Base-by-base conservation (phyloP, 192 early-diverging fungal genomes). In the Dispira parvispora region DNA sequence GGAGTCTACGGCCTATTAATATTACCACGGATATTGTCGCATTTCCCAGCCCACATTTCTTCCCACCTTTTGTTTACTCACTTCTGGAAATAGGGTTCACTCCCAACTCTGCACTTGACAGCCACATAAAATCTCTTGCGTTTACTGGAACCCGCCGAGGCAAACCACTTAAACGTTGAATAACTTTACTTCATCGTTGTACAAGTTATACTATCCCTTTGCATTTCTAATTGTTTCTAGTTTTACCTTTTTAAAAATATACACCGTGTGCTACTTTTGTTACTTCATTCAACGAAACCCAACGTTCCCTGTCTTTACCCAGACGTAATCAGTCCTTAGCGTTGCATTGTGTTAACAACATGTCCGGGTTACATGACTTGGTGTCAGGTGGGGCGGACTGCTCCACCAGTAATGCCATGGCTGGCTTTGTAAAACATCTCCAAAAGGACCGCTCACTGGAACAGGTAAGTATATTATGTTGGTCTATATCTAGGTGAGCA, bases 371-470 rank as follows among this genome's bases (percentile, higher is more conserved):
- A 45, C 78, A 80, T 46, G 72, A 82, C 55, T 70, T 85, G 11
- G 80, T 82, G 67, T 70, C 75, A 16, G 73, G 72, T 44, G 84
- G 80, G 50, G 83, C 84, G 46, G 86, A 87, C 46, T 88, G 86
- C 63, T 85, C 84, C 8, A 84, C 84, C n/a, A 76, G 75, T 16
- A 94, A 89, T 65, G 79, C 88, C 14, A 80, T 91, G 74, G 69
- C 63, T 43, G 78, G 80, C 3, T 79, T 94, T 62, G 82, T 85
- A 76, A 92, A 94, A 68, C 86, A 85, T 68, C 78, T 92, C 66
- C 68, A 82, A 49, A 75, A 82, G 52, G 89, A 92, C 68, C 75
- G 80, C 44, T 87, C 87, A 8, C 74, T 88, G 8, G 84, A 91
- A 66, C 88, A 88, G 80, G 90, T 82, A 80, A 64, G 69, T 68